Percentiles rank a stretch among this genome's conserved stretches.
phyloP scores from a whole-genome alignment of 1,284 basidiomycete genomes.

The Serendipita sp. region DNA sequence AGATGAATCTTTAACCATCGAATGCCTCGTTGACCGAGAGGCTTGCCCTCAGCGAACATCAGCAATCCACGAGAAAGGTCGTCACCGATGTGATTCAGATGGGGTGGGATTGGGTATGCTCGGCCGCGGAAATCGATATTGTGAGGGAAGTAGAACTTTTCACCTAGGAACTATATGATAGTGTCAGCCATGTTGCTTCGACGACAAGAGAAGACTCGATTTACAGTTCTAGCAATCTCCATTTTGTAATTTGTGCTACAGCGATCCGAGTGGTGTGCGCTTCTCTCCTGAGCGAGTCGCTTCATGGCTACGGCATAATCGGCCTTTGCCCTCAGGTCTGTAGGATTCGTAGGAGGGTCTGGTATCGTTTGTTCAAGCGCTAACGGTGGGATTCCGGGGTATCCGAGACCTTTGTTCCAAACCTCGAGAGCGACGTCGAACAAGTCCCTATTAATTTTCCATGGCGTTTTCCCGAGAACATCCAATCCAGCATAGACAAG shows the following conservation, averaged over 20 bases:
- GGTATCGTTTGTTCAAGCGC: conserved; percentile 50
- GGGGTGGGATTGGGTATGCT: conserved; percentile 92
- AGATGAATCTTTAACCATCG: conserved; percentile 87
- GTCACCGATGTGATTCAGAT: conserved; percentile 92
- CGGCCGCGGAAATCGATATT: conserved; percentile 97
- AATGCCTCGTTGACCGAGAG: conserved; percentile 67
- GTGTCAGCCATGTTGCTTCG: background rate
- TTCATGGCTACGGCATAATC: conserved; percentile 50
- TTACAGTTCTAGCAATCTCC: conserved; percentile 83
- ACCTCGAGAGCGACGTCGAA: conserved; percentile 60
- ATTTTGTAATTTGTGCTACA: conserved; percentile 96
- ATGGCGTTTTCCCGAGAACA: conserved; percentile 80
- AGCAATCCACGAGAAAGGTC: conserved; percentile 86
- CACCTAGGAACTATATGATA: conserved; percentile 57
- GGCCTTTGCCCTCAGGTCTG: conserved; percentile 52
- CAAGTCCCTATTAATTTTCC: conserved; percentile 72
- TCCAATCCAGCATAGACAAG: conserved; percentile 82
- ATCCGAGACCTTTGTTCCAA: conserved; percentile 72
- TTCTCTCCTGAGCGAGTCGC: conserved; percentile 42
- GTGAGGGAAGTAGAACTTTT: conserved; percentile 88
- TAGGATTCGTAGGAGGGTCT: conserved; percentile 43
- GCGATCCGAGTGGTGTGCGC: conserved; percentile 76
- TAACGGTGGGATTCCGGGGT: conserved; percentile 67
- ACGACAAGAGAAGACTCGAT: conserved; percentile 20
- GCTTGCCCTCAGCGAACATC: conserved; percentile 69